Base-by-base conservation (phyloP, 352 stramenopile species). In the Pythium coloratum region DNA sequence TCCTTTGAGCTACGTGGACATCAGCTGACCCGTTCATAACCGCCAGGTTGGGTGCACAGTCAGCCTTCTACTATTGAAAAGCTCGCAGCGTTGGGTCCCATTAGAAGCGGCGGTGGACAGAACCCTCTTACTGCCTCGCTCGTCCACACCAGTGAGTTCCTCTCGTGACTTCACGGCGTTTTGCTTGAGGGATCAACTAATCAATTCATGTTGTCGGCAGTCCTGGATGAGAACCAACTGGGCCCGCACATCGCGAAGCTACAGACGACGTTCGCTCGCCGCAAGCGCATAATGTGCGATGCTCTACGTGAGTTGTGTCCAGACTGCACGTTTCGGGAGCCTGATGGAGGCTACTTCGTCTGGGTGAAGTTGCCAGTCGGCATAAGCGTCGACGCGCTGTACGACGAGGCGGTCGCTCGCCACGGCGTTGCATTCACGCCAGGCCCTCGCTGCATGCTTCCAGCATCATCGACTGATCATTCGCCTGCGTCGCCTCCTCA, bases 91-190 rank as follows among this genome's bases (percentile, higher is more conserved):
- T 75, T 88, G 61, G 92, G 91, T 67, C 82, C 91, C 34, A 91
- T 98, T 70, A 86, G 96, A 64, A 94, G 86, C 42, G 79, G 91
- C 18, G 90, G 94, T 10, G 96, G 95, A 42, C 88, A 98, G 26
- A 96, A 98, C 73, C 89, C 91, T 7, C 66, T 97, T 38, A 96
- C 96, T 44, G 82, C 90, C 32, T 78, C 87, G 4, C 86, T 97
- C 16, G 77, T 98, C 30, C 80, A 94, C 55, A 86, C 73, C 47
- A 63, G 83, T 90, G 69, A 60, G 77, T 75, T 28, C 4, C 81
- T 50, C 70, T 50, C n/a, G 34, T 50, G 34, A 20, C 6, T 36
- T 65, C 6, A 2, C 40, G 28, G 24, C 1, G 14, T 16, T 18
- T n/a, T 33, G 16, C 50, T 14, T 12, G 7, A 36, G 14, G 51